These are phyloP conservation scores for Neoboletus subvelutipes DNA, from an alignment of 768 basidiomycete species.

Conservation along the genomic window DNA sequence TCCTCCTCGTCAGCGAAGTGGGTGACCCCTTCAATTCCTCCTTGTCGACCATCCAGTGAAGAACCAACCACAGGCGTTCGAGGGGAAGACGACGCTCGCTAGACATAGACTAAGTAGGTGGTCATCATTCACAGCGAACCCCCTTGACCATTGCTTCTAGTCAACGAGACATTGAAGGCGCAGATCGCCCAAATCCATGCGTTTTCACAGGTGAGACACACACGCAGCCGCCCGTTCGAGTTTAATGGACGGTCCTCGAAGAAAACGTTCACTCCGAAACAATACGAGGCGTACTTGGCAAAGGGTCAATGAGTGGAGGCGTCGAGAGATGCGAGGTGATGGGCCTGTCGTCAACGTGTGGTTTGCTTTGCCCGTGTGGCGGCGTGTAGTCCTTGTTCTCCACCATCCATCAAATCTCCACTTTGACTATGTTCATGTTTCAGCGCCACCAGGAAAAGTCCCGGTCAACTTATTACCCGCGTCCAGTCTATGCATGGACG, in stretches of 20 bases:
- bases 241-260: conserved; percentile 25
- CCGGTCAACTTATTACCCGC: background rate
- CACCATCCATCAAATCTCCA: background rate
- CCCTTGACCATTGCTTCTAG: conserved; percentile 38
- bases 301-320: conserved; percentile 24
- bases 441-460: background rate
- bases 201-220: conserved; percentile 71
- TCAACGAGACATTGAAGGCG: conserved; percentile 72
- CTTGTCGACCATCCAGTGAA: conserved; percentile 1
- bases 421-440: conserved; percentile 7
- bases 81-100: conserved; percentile 78
- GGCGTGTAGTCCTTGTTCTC: conserved; percentile 8
- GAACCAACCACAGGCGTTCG: conserved; percentile 52
- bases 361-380: background rate
- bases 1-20: conserved; percentile 77
- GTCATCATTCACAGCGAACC: background rate
- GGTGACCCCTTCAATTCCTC: conserved; percentile 17
- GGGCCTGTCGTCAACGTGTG: background rate
- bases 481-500: background rate
- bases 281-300: conserved; percentile 53
- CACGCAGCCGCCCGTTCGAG: background rate
- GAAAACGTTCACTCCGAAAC: conserved; percentile 74
- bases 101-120: conserved; percentile 67
- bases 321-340: background rate
- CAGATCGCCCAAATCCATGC: conserved; percentile 83